Base-by-base conservation (phyloP, 2,329 filamentous ascomycete genomes). In the Ceratocystis albifundus region DNA sequence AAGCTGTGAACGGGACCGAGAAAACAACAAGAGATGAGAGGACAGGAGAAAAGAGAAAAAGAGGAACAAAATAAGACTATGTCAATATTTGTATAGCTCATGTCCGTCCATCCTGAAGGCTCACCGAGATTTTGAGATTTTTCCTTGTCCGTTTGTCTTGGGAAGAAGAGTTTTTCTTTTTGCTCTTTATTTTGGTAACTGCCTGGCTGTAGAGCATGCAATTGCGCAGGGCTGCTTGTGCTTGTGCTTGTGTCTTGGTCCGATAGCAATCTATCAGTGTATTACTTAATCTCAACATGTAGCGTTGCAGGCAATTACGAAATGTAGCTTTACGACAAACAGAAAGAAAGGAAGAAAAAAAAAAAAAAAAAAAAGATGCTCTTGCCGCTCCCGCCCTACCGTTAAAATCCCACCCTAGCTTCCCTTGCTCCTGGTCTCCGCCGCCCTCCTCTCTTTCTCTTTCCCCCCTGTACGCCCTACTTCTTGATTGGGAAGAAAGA, bases 371-470 rank as follows among this genome's bases (percentile, higher is more conserved):
- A 30, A 64, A 46, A 46, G 20, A 10, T 32, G 41, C 28, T 25
- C 62, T 57, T 36, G 62, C 8, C 62, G 61, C n/a, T 48, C 61
- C 46, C 46, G 61, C 64, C 64, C 64, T 65, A 65, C 48, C 64
- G 32, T 20, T 22, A 17, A 57, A 46, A 66, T 66, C 57, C 59
- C 63, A 63, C 65, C 59, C 59, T 36, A 36, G 61, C 45, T 55
- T 32, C 28, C 10, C 36, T 41, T 41, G 36, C 36, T 41, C 36
- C 36, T 41, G 36, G 36, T 12, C 36, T 41, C 36, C 36, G 36
- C 36, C 36, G 36, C 36, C 36, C 59, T 62, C 41, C 41, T 53
- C 63, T 65, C 32, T 17, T 12, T 53, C 63, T 65, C 32, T 17
- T 12, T 50, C 53, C 53, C 45, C 53, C 22, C 45, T 53, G 20